Conservation (phyloP, 352 stramenopile genomes). For the Globisporangium perplexum region DNA sequence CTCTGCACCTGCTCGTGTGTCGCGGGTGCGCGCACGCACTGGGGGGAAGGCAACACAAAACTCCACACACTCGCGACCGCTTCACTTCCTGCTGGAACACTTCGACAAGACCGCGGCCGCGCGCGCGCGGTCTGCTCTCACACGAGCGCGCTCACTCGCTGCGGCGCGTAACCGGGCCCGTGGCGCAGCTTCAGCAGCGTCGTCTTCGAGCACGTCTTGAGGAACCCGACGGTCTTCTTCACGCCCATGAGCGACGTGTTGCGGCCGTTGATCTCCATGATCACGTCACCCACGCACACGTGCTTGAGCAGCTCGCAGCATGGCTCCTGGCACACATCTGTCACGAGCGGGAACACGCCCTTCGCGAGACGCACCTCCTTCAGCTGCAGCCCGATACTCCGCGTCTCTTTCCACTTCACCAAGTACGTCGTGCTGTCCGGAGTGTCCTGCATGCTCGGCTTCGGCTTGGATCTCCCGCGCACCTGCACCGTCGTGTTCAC, state of each 20-base stretch:
- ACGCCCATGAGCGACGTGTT: slow-evolving; percentile 87
- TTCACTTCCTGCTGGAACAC: slow-evolving; percentile 18
- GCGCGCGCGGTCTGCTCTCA: slow-evolving; percentile 15
- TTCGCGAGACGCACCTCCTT: slow-evolving; percentile 77
- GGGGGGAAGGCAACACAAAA: neutral
- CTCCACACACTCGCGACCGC: neutral
- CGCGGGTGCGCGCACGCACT: too few species aligned
- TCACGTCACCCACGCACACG: slow-evolving; percentile 80
- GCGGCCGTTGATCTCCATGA: slow-evolving; percentile 86
- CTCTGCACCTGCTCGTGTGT: neutral
- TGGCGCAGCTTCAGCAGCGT: slow-evolving; percentile 83
- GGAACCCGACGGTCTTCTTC: slow-evolving; percentile 86
- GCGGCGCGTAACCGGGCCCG: slow-evolving; percentile 60
- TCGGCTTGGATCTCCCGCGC: slow-evolving; percentile 67
- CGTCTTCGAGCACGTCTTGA: slow-evolving; percentile 83
- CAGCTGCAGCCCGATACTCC: slow-evolving; percentile 80
- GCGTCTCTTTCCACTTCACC: slow-evolving; percentile 86
- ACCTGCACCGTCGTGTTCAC: slow-evolving; percentile 86
- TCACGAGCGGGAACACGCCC: slow-evolving; percentile 75
- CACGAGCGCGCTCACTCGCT: slow-evolving; percentile 72
- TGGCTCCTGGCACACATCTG: slow-evolving; percentile 75
- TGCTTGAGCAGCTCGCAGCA: slow-evolving; percentile 81
- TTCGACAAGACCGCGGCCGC: slow-evolving; percentile 17
- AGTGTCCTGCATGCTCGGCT: slow-evolving; percentile 70
- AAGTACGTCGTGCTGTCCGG: slow-evolving; percentile 81